These are phyloP conservation scores for Russula emetica DNA, from an alignment of 768 basidiomycete species.

Conservation along the genomic window DNA sequence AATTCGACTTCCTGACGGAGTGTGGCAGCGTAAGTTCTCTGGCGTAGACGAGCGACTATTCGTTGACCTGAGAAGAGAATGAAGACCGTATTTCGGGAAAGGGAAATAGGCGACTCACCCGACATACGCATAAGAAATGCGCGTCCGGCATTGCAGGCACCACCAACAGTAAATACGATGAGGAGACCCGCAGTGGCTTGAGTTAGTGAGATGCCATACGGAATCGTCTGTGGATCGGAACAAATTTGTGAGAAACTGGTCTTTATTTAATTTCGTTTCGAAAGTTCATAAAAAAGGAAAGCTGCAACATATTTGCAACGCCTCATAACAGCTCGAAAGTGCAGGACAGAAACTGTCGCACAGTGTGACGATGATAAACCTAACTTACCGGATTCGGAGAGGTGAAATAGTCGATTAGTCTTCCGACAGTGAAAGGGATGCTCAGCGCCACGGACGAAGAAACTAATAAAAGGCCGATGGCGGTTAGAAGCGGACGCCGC, in stretches of 20 bases:
- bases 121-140: slow-evolving; percentile 82
- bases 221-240: slow-evolving; percentile 41
- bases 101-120: slow-evolving; percentile 42
- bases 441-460: slow-evolving; percentile 90
- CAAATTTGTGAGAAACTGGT: neutral
- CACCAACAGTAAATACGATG: slow-evolving; percentile 79
- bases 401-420: slow-evolving; percentile 91
- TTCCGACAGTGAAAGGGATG: slow-evolving; percentile 89
- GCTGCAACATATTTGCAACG: neutral
- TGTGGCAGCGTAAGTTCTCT: slow-evolving; percentile 78
- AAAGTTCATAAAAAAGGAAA: neutral
- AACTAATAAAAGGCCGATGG: slow-evolving; percentile 75
- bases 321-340: neutral
- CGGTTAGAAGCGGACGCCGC: slow-evolving; percentile 65
- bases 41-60: slow-evolving; percentile 83
- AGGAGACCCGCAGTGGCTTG: slow-evolving; percentile 75
- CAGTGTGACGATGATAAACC: slow-evolving; percentile 31
- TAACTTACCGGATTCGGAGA: slow-evolving; percentile 64
- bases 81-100: neutral
- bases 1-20: slow-evolving; percentile 89
- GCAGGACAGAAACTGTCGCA: too few relatives aligned
- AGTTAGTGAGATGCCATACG: slow-evolving; percentile 72
- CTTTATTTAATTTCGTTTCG: neutral
- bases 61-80: slow-evolving; percentile 56
- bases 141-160: slow-evolving; percentile 78